Evolutionary conservation across 2,329 filamentous ascomycete genomes (phyloP).

Genomic region (Pezicula radicicola): DNA sequence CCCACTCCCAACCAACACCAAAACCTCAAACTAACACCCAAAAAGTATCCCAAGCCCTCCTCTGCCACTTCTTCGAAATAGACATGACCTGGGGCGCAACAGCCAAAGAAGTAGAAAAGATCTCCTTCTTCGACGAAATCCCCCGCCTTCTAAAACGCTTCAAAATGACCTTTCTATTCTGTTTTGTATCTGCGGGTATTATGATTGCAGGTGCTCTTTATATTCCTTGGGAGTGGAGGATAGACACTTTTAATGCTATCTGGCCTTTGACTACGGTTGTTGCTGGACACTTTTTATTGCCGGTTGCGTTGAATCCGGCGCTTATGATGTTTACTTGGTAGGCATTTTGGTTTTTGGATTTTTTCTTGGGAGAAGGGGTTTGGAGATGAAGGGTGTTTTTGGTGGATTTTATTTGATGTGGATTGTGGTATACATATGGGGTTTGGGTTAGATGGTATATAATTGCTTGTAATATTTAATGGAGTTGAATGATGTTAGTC

Average conservation of each 20-base stretch:
- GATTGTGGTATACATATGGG: no score
- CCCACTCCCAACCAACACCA: no score
- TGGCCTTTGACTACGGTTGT: not conserved
- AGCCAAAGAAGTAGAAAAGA: slow-evolving; percentile 75
- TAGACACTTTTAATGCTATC: not conserved
- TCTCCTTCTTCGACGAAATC: slow-evolving; percentile 82
- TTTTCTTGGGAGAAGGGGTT: no score
- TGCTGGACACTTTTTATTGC: not conserved
- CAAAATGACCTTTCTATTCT: slow-evolving; percentile 42
- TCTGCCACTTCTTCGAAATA: slow-evolving; percentile 81
- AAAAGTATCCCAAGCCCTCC: slow-evolving; percentile 65
- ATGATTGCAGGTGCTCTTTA: no score
- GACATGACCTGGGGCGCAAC: slow-evolving; percentile 87
- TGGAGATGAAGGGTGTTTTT: no score
- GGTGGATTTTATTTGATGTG: no score
- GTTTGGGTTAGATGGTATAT: no score
- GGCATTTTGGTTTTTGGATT: not conserved
- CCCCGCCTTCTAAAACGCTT: slow-evolving; percentile 75
- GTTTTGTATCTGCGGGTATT: slow-evolving; percentile 10
- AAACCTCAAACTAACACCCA: no score
- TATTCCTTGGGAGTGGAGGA: no score
- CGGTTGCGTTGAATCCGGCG: not conserved
- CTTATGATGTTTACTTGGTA: not conserved
- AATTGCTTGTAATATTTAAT: no score
- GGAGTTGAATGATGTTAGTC: no score